These are phyloP conservation scores for Melanomma pulvis-pyrius DNA, from an alignment of 495 filamentous ascomycete genomes.

Conservation along the genomic window DNA sequence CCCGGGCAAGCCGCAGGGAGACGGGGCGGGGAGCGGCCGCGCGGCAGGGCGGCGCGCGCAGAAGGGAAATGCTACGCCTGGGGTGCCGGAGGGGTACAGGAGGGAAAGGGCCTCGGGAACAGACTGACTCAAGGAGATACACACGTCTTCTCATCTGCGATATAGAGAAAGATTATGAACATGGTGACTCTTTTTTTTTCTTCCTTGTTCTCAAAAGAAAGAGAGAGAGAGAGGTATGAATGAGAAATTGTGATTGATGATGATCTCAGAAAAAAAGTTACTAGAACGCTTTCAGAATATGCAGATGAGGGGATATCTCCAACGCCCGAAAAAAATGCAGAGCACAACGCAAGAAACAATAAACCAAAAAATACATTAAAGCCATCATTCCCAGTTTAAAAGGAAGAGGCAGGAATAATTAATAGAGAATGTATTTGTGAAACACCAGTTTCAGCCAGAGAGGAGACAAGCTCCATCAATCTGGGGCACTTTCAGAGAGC, in stretches of 20 bases:
- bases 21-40: conserved; percentile 21
- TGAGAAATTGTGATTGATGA: not conserved
- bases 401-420: conserved; percentile 8
- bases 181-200: not conserved
- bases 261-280: conserved; percentile 1
- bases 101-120: conserved; percentile 42
- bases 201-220: not conserved
- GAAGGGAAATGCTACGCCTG: conserved; percentile 5
- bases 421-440: conserved; percentile 24
- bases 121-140: conserved; percentile 38
- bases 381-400: not conserved
- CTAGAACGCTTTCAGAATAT: conserved; percentile 32
- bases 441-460: conserved; percentile 36
- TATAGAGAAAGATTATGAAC: conserved; percentile 14
- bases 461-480: conserved; percentile 24
- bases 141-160: conserved; percentile 35
- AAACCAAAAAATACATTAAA: conserved; percentile 36
- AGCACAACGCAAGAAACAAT: conserved; percentile 41
- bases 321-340: conserved; percentile 39
- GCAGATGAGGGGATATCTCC: conserved; percentile 39
- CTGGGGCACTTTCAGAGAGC: conserved; percentile 25
- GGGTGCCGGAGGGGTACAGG: conserved; percentile 38
- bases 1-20: conserved; percentile 43
- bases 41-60: not conserved
- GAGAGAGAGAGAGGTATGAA: too few species aligned